A percentile compares a stretch with the other conserved stretches of the same genome.
Evolutionary conservation across 192 early-diverging fungal species (phyloP).

Genomic region (Coemansia pectinata): DNA sequence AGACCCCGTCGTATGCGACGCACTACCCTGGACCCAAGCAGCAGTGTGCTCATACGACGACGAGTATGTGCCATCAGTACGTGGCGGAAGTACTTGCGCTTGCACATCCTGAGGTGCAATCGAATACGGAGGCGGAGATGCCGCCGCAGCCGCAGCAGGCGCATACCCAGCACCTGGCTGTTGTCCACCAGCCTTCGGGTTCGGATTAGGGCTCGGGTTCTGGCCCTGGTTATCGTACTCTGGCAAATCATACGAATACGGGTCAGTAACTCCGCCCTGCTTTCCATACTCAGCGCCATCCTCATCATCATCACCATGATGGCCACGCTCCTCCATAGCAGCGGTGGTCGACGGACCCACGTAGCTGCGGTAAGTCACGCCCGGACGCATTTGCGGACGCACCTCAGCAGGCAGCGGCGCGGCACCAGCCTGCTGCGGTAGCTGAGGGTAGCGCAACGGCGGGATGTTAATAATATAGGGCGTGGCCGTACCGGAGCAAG

Average conservation of each 20-base stretch:
- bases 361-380: constrained; percentile 37
- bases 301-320: background rate
- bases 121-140: constrained; percentile 43
- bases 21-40: constrained; percentile 44
- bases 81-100: constrained; percentile 15
- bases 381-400: constrained; percentile 20
- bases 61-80: constrained; percentile 51
- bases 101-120: constrained; percentile 4
- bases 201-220: background rate
- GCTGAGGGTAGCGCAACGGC: constrained; percentile 43
- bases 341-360: background rate
- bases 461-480: constrained; percentile 52
- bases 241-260: constrained; percentile 45
- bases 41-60: constrained; percentile 54
- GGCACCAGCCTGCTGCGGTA: constrained; percentile 7
- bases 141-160: background rate
- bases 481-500: constrained; percentile 39
- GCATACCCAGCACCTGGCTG: background rate
- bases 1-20: constrained; percentile 38
- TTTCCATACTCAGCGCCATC: background rate
- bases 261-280: constrained; percentile 8
- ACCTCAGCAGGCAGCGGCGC: background rate
- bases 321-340: background rate
- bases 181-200: background rate
- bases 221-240: constrained; percentile 16